Percentiles rank a stretch among this genome's conserved stretches.
Evolutionary conservation across 192 early-diverging fungal species (phyloP).

Genomic region (Coemansia sp.): DNA sequence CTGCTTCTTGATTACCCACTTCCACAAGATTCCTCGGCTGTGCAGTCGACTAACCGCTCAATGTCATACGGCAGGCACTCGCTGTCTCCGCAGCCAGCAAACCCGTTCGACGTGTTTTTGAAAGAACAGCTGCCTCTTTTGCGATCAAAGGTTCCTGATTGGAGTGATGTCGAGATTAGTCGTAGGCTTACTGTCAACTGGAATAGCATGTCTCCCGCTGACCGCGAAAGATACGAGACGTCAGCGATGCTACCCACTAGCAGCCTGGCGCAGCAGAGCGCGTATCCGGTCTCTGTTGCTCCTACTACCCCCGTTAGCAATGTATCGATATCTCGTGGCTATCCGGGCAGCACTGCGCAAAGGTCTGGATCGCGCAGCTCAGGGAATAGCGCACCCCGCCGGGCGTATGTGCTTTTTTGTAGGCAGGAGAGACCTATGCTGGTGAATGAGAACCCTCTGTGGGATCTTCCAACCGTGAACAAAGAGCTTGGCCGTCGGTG

Average conservation of each 20-base stretch:
- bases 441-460: constrained; percentile 36
- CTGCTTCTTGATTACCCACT: constrained; percentile 49
- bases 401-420: constrained; percentile 54
- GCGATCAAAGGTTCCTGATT: constrained; percentile 51
- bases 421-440: constrained; percentile 43
- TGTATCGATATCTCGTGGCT: constrained; percentile 4
- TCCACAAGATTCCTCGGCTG: constrained; percentile 26
- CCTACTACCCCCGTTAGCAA: background rate
- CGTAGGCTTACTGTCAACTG: constrained; percentile 49
- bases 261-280: background rate
- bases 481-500: constrained; percentile 55
- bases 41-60: constrained; percentile 19
- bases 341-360: constrained; percentile 9
- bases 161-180: constrained; percentile 47
- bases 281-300: background rate
- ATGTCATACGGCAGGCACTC: constrained; percentile 7
- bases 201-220: constrained; percentile 34
- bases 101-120: constrained; percentile 33
- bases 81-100: constrained; percentile 32
- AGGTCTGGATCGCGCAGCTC: constrained; percentile 19
- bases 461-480: constrained; percentile 55
- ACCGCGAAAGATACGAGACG: constrained; percentile 40
- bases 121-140: constrained; percentile 50
- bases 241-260: background rate
- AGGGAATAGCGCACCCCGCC: constrained; percentile 42